Base-by-base conservation (phyloP, 148 eudicot species). In the Nyssa sinensis region DNA sequence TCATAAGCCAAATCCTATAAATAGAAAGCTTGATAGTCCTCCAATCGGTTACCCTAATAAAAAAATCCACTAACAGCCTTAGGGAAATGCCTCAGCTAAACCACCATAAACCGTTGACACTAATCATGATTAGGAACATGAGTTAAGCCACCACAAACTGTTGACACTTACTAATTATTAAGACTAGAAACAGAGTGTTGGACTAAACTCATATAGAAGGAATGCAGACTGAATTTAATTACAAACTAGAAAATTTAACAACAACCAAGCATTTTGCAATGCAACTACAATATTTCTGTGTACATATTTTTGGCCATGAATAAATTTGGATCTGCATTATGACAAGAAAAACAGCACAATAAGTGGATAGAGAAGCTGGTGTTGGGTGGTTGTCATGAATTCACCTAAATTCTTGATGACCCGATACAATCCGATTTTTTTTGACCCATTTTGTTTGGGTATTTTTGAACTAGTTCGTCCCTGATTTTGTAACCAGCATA, bases 241-340 rank as follows among this genome's bases (percentile, higher is more conserved):
- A 13, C 51, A 14, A 44, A 44, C 51, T 19, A 44, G 51, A 44
- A 14, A 11, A 1, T 44, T 23, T 11, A 17, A 49, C 21, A 11
- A 33, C 98, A 70, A 92, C 96, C 71, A 87, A 95, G 79, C 92
- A 97, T 68, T 95, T 95, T 72, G 98, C 97, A 67, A 92, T 60
- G 98, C 96, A 74, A 82, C 77, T 34, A 95, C 91, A 67, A 84
- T 92, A 49, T 89, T 81, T 84, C 98, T 95, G 90, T 24, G 21
- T 17, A 17, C 59, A 55, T 55, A 17, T 55, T n/a, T n/a, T n/a
- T n/a, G n/a, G 6, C 14, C 5, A n/a, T 55, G 59, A 8, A 19
- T 55, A 55, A 55, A 21, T 7, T n/a, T n/a, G 21, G 19, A 21
- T 4, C 59, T 13, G 5, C 24, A 55, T n/a, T n/a, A 49, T 13